Conservation (phyloP, 805 yeast species). For the Wickerhamiella vanderwaltii region DNA sequence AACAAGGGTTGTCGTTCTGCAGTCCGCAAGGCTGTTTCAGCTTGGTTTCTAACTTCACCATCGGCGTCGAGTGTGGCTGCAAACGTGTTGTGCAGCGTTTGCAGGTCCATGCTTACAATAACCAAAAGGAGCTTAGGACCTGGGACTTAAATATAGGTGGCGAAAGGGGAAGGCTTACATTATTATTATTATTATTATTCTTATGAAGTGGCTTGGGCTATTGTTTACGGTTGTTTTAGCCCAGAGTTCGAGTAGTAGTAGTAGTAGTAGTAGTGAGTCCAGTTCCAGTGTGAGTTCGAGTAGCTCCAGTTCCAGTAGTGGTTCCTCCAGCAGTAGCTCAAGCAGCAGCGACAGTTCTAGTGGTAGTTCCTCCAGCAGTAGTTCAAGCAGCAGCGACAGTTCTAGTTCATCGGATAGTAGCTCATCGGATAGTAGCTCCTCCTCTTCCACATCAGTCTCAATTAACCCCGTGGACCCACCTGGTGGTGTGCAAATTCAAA, state of each 20-base stretch:
- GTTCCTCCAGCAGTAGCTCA: not conserved
- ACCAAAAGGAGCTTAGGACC: not conserved
- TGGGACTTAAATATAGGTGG: not conserved
- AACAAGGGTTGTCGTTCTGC: not conserved
- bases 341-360: not conserved
- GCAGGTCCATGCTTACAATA: conserved; percentile 7
- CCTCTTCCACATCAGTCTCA: conserved; percentile 17
- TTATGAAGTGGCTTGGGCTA: too few species aligned
- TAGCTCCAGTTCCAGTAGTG: too few species aligned
- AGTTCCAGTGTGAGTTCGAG: too few species aligned
- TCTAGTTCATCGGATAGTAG: not conserved
- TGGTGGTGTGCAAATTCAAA: conserved; percentile 27
- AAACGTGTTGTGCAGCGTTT: conserved; percentile 6
- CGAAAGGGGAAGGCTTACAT: too few species aligned
- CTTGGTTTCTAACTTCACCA: conserved; percentile 1
- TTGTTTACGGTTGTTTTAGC: too few species aligned
- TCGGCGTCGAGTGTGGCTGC: conserved; percentile 9
- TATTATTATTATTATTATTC: too few species aligned
- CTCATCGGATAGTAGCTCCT: not conserved
- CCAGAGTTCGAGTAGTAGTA: too few species aligned
- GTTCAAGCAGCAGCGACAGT: not conserved
- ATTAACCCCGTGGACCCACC: conserved; percentile 29
- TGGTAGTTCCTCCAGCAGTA: not conserved
- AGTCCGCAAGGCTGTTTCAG: conserved; percentile 1
- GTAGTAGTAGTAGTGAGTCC: too few species aligned